Evolutionary conservation across 768 basidiomycete species (phyloP), one percentile per base, ranked within the genome.

Genomic region (Lentinula edodes): DNA sequence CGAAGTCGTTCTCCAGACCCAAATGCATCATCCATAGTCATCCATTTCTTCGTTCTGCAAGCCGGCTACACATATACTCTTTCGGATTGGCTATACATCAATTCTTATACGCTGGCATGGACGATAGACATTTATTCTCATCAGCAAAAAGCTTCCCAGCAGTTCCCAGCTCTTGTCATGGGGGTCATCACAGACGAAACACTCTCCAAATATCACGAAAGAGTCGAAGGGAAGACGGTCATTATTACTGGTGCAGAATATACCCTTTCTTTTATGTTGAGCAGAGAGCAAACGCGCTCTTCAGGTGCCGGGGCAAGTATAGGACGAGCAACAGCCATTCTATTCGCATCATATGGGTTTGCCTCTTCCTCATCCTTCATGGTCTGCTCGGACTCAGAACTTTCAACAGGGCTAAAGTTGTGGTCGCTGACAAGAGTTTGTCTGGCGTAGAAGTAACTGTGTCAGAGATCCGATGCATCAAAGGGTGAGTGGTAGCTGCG

Each of bases 251-350:
- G 83, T 81, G 45, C 15, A 67, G 28, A 28, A 28, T 28, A 28
- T 28, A 48, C 48, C 32, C 32, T 35, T 13, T 23, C 15, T 41
- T n/a, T 10, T 59, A 54, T 56, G n/a, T 60, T 8, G 46, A 50
- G 42, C 43, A 53, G 41, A 39, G 12, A 23, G 6, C 18, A 15
- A 46, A 51, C 23, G 15, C 35, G 4, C 36, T 38, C 36, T 28
- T 13, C 56, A 83, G 81, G 81, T 61, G 81, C 77, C 53, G 80
- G 77, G 5, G 79, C 79, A 68, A 83, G 83, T 2, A 83, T 86
- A 60, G 84, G 83, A 52, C 78, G 72, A 68, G 79, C 82, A 62
- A 70, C 79, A 2, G 84, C 84, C 4, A 64, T 80, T 7, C 73
- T 71, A n/a, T 83, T 83, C 66, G 83, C 80, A n/a, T 74, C 71